Conservation (phyloP, 768 basidiomycete genomes). For the Lactarius hengduanensis region DNA sequence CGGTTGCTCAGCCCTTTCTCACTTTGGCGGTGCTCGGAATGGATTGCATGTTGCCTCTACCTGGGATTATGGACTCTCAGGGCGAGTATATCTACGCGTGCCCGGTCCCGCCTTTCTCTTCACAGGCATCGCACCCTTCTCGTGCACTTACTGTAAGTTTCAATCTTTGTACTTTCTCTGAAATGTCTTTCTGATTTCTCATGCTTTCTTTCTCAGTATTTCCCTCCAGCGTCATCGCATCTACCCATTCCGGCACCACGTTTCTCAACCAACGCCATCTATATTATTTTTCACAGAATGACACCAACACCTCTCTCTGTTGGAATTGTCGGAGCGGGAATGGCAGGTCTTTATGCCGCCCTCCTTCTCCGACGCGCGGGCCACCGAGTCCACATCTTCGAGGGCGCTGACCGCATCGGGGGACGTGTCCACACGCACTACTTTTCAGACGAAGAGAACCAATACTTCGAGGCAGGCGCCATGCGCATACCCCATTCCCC, state of each 20-base stretch:
- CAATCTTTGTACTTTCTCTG: background rate
- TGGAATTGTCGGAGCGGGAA: conserved; percentile 26
- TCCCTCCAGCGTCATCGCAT: background rate
- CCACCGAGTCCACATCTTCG: conserved; percentile 24
- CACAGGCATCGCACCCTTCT: background rate
- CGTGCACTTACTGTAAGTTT: background rate
- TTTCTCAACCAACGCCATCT: background rate
- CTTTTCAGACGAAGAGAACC: conserved; percentile 26
- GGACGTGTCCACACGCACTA: conserved; percentile 28
- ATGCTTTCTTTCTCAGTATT: background rate
- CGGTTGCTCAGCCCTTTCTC: conserved; percentile 10
- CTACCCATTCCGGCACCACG: background rate
- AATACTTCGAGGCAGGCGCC: conserved; percentile 30
- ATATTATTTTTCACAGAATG: background rate
- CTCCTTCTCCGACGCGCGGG: conserved; percentile 25
- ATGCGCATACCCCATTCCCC: conserved; percentile 30
- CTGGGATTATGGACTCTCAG: background rate
- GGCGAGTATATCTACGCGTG: conserved; percentile 6
- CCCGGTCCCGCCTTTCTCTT: background rate
- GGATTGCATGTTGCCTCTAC: background rate
- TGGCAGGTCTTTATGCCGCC: conserved; percentile 27
- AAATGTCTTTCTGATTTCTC: background rate
- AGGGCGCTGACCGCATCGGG: conserved; percentile 25
- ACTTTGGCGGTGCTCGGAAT: conserved; percentile 8
- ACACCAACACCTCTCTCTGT: background rate